Evolutionary conservation across 345 rosid species (phyloP).

Genomic region (Aquilaria yunnanensis): DNA sequence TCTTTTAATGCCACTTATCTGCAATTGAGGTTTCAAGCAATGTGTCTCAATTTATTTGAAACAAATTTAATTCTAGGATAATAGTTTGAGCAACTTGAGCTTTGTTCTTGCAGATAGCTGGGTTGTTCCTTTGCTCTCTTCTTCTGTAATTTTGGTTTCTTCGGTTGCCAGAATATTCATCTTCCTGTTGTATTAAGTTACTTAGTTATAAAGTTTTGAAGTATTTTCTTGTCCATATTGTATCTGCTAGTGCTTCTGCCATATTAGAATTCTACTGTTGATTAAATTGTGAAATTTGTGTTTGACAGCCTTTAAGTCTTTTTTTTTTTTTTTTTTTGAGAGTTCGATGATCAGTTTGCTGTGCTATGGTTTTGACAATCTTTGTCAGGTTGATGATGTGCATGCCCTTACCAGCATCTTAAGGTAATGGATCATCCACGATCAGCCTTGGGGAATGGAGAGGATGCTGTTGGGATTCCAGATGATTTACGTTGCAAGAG

Average conservation of each 20-base stretch:
- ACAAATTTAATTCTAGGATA: too few species aligned
- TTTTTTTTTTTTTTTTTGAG: not conserved
- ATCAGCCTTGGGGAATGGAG: slow-evolving; percentile 49
- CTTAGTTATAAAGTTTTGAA: too few species aligned
- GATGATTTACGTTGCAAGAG: slow-evolving; percentile 98
- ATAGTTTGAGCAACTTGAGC: too few species aligned
- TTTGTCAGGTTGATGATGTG: not conserved
- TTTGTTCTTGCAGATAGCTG: too few species aligned
- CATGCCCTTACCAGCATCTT: slow-evolving; percentile 7
- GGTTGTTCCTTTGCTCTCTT: too few species aligned
- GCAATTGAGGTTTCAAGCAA: too few species aligned
- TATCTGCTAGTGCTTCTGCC: not conserved
- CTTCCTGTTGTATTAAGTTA: too few species aligned
- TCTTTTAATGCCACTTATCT: too few species aligned
- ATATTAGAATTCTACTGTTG: not conserved
- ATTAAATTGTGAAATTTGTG: not conserved
- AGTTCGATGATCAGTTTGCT: not conserved
- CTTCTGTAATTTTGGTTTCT: too few species aligned
- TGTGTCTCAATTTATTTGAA: too few species aligned
- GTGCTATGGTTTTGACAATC: not conserved
- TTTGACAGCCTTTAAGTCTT: not conserved
- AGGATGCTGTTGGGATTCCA: slow-evolving; percentile 65
- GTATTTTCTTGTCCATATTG: not conserved
- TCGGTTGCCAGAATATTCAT: too few species aligned
- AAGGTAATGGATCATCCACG: slow-evolving; percentile 44